Evolutionary conservation across 352 stramenopile genomes (phyloP).

Genomic region (Pythium rhizo-oryzae): DNA sequence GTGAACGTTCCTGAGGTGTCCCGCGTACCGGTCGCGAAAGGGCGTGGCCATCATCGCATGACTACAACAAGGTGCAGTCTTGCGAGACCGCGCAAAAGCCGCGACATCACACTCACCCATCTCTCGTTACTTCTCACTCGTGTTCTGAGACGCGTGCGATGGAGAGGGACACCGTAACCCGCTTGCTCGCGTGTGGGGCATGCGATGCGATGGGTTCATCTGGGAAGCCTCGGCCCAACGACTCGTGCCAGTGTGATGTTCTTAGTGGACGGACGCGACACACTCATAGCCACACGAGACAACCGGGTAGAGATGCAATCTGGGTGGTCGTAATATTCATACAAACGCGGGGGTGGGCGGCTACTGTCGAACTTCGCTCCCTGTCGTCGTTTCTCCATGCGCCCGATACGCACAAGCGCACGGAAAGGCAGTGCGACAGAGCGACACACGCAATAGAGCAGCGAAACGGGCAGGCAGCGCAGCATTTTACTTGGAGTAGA

Average conservation of each 20-base stretch:
- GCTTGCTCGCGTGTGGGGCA: not conserved
- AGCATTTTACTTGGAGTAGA: constrained; percentile 79
- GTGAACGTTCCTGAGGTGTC: not conserved
- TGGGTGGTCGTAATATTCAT: constrained; percentile 7
- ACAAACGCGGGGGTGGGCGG: not conserved
- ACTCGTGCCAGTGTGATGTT: not conserved
- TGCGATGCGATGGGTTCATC: not conserved
- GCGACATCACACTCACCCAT: not conserved
- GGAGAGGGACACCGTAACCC: not conserved
- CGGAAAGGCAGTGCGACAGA: too few relatives aligned
- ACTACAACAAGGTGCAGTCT: not conserved
- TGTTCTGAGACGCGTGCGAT: not conserved
- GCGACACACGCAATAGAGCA: not conserved
- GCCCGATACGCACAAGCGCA: not conserved
- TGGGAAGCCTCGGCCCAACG: not conserved
- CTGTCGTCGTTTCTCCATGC: not conserved
- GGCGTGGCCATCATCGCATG: not conserved
- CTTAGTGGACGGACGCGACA: not conserved
- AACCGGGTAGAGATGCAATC: not conserved
- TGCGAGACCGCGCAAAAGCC: not conserved
- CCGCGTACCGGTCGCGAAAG: not conserved
- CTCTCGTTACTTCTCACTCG: not conserved
- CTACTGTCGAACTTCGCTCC: too few relatives aligned
- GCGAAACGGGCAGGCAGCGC: not conserved
- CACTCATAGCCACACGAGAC: not conserved